A percentile compares a stretch with the other conserved stretches of the same genome.
These are phyloP conservation scores for Salvia hispanica DNA, from an alignment of 257 asterid genomes.

Conservation along the genomic window DNA sequence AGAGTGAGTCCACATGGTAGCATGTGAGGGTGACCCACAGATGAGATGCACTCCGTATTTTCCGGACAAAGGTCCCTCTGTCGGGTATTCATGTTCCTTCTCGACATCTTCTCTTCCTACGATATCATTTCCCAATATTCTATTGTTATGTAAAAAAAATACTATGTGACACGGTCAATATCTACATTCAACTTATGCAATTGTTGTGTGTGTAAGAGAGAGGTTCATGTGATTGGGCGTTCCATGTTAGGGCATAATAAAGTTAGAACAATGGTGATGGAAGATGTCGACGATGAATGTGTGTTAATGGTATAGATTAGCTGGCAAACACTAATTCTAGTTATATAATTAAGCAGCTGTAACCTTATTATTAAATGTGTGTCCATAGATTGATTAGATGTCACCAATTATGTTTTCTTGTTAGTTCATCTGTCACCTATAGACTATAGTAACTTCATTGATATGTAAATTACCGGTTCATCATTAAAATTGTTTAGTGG, in stretches of 20 bases:
- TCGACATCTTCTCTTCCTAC: neutral
- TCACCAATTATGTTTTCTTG: constrained; percentile 7
- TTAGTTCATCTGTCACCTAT: neutral
- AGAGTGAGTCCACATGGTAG: constrained; percentile 18
- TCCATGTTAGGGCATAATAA: constrained; percentile 33
- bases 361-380: neutral
- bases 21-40: constrained; percentile 65
- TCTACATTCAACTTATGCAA: no score
- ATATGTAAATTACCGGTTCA: neutral
- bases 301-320: constrained; percentile 36
- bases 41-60: constrained; percentile 68
- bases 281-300: constrained; percentile 29
- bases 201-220: no score
- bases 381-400: constrained; percentile 28
- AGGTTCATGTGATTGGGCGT: constrained; percentile 24
- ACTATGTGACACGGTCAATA: no score
- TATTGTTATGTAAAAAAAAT: no score
- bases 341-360: neutral
- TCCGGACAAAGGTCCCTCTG: constrained; percentile 61
- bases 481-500: constrained; percentile 5
- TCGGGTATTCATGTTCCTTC: constrained; percentile 38
- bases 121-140: no score
- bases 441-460: neutral
- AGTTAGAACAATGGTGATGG: no score
- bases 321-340: constrained; percentile 57